A percentile compares a stretch with the other conserved stretches of the same genome.
These are phyloP conservation scores for Staphylotrichum tortipilum DNA, from an alignment of 495 filamentous ascomycete species.

Conservation along the genomic window DNA sequence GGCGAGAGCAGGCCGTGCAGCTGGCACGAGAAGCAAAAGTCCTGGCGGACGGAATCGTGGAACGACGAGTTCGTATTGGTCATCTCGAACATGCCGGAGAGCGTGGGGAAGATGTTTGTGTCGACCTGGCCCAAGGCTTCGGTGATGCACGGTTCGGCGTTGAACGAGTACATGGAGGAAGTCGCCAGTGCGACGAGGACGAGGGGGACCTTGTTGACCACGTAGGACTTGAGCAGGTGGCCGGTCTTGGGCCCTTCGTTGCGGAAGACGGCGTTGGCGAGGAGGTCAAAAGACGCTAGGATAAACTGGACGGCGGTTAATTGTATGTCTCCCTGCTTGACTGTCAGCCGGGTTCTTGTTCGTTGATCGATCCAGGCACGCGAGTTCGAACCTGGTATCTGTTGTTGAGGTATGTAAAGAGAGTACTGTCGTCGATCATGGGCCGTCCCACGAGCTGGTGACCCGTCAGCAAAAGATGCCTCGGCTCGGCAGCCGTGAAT, in stretches of 20 bases:
- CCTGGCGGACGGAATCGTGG: conserved; percentile 76
- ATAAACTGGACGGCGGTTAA: conserved; percentile 72
- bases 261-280: conserved; percentile 77
- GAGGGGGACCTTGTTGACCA: conserved; percentile 85
- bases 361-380: background rate
- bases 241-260: conserved; percentile 63
- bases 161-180: conserved; percentile 51
- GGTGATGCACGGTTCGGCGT: conserved; percentile 69
- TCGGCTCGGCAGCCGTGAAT: too few relatives aligned
- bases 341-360: too few relatives aligned
- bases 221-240: conserved; percentile 77
- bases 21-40: conserved; percentile 87
- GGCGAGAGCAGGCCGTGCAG: conserved; percentile 75
- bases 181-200: conserved; percentile 58
- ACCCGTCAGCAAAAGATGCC: conserved; percentile 30
- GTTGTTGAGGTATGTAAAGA: conserved; percentile 71
- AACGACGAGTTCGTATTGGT: conserved; percentile 57
- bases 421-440: conserved; percentile 66
- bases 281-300: conserved; percentile 76
- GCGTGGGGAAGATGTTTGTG: conserved; percentile 68
- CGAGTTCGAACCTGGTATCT: conserved; percentile 49
- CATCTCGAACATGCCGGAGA: conserved; percentile 73
- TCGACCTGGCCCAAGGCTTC: conserved; percentile 70
- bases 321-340: conserved; percentile 66
- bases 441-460: conserved; percentile 69